Base-by-base conservation (phyloP, 2,329 filamentous ascomycete species). In the Beauveria caledonica region DNA sequence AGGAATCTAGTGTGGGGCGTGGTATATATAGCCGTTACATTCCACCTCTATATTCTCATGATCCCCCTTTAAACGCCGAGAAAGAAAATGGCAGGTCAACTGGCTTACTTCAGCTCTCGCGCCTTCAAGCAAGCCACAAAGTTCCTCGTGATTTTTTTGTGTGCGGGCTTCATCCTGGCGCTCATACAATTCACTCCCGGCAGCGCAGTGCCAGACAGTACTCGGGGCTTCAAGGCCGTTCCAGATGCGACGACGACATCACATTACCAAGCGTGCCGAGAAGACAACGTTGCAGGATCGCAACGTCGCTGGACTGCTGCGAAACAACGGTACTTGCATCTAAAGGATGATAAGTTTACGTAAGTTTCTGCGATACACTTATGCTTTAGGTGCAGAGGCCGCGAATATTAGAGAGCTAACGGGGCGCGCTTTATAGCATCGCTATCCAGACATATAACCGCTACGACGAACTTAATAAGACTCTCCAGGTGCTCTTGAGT, bases 1-100 rank as follows among this genome's bases (percentile, higher is more conserved):
- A n/a, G n/a, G n/a, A n/a, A n/a, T n/a, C n/a, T n/a, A n/a, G n/a
- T n/a, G n/a, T n/a, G n/a, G n/a, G n/a, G n/a, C n/a, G n/a, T n/a
- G n/a, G n/a, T n/a, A n/a, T n/a, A n/a, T n/a, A n/a, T n/a, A n/a
- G n/a, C n/a, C n/a, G n/a, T n/a, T n/a, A n/a, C n/a, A n/a, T n/a
- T 23, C 64, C 81, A 81, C 86, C 64, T 75, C 77, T 1, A 73
- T 67, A 64, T 80, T 83, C 68, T 84, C 81, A 83, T 68, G 50
- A 76, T 67, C 15, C 68, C 71, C 1, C 76, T 77, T 1, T 76
- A 76, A 15, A 76, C 76, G 62, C 72, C 72, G 39, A 71, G 25
- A 27, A 49, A 49, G 25, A 27, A 49, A 65, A 53, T 2, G 66
- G 60, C 53, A 67, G 62, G 15, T 69, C 64, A 3, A 75, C 66